Conservation (phyloP, 2,329 filamentous ascomycete genomes). For the Verticillium longisporum region DNA sequence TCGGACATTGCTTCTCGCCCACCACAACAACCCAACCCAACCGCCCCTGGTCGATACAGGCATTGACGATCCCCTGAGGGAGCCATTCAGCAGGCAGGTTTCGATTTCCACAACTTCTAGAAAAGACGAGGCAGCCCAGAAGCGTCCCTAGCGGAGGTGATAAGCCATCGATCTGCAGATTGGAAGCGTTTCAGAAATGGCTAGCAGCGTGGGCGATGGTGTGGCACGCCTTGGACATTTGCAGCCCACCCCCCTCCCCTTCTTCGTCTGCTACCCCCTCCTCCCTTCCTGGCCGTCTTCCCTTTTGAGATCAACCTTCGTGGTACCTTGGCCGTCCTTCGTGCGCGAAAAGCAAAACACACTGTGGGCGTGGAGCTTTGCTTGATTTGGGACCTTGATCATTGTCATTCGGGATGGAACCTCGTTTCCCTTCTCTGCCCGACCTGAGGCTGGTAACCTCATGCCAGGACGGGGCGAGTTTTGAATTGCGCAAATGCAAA, state of each 20-base stretch:
- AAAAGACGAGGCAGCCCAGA: background rate
- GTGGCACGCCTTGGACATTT: background rate
- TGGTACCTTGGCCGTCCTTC: background rate
- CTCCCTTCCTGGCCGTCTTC: too few relatives aligned
- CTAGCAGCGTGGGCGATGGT: background rate
- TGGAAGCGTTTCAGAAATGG: background rate
- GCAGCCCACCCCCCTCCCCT: too few relatives aligned
- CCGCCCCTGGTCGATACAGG: background rate
- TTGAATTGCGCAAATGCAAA: background rate
- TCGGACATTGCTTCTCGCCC: background rate
- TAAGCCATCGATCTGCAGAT: background rate
- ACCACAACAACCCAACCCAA: background rate
- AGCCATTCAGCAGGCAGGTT: background rate
- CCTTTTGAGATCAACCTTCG: too few relatives aligned
- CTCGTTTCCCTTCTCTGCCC: background rate
- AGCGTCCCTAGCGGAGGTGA: background rate
- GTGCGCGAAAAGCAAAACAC: background rate
- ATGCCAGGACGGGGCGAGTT: background rate
- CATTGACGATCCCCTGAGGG: background rate
- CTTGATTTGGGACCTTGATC: background rate
- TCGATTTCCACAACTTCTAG: background rate
- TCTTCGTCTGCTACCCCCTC: too few relatives aligned
- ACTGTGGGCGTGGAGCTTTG: background rate
- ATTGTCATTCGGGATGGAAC: too few relatives aligned
- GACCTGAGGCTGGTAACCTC: background rate